Evolutionary conservation across 148 eudicot genomes (phyloP).

Genomic region (Simmondsia chinensis): DNA sequence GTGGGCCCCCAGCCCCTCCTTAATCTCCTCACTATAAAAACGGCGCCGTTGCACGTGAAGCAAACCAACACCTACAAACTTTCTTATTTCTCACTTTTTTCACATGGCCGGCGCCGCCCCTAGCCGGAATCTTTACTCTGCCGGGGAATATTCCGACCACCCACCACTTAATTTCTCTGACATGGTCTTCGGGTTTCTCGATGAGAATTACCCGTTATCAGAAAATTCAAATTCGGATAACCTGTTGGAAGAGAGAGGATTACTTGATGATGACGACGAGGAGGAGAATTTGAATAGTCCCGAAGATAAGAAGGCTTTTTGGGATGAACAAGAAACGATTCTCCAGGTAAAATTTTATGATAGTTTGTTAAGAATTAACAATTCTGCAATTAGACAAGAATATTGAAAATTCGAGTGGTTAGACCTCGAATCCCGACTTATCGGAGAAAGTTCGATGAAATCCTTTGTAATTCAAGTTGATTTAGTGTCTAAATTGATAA

Average conservation of each 20-base stretch:
- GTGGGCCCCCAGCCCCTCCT: not conserved
- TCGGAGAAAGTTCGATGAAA: no score
- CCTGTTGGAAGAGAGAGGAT: not conserved
- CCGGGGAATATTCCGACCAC: not conserved
- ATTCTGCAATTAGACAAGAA: no score
- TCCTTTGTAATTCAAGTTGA: no score
- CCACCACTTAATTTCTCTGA: conserved; percentile 3
- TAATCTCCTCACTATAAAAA: conserved; percentile 2
- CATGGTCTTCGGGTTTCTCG: conserved; percentile 22
- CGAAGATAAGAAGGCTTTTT: conserved; percentile 18
- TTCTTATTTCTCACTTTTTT: not conserved
- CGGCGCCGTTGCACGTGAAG: not conserved
- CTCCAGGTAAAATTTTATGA: conserved; percentile 23
- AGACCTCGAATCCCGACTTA: no score
- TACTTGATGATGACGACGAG: not conserved
- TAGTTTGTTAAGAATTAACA: no score
- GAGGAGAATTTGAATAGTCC: conserved; percentile 1
- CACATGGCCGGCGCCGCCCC: not conserved
- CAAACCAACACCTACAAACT: not conserved
- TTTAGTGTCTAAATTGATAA: no score
- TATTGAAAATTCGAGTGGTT: no score
- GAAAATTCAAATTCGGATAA: not conserved
- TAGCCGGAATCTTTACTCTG: not conserved
- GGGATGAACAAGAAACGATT: conserved; percentile 17
- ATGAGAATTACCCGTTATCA: conserved; percentile 7